Evolutionary conservation across 2,329 filamentous ascomycete genomes (phyloP), one percentile per base, ranked within the genome.

Genomic region (Emmonsia crescens): DNA sequence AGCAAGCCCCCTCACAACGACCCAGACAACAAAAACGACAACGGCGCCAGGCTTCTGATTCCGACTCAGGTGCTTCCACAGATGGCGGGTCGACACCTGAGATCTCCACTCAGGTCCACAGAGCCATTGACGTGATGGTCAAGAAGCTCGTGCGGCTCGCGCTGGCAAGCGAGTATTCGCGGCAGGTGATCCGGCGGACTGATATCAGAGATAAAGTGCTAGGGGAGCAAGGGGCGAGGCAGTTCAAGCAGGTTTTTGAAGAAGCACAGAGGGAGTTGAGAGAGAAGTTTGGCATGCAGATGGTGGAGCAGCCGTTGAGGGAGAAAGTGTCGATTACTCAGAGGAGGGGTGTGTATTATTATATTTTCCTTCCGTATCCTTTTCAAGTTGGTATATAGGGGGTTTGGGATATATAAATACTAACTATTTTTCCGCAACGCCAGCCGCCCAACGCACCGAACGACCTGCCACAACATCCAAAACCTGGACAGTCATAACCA

Each of bases 271-370:
- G 78, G 40, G 83, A 89, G 66, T 78, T 99, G 44, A 79, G 81
- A 56, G 77, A 77, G 1, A 82, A 86, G 0, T 97, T 96, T 75
- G 94, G 94, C n/a, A 96, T 97, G 91, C 83, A 92, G 72, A 83
- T 99, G 80, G 81, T 85, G 3, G 92, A 96, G 75, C 79, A 97
- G 57, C 91, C 94, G 0, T 79, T 83, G 1, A 84, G 83, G 69
- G 93, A 96, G 70, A 95, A 91, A 74, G 82, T 89, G 57, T 91
- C 91, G 0, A 76, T 96, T 40, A 85, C 85, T 63, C 89, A 96
- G 71, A 84, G 90, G 68, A 86, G 89, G 80, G 89, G 88, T 86
- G 76, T 64, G 77, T 70, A 60, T 44, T 63, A 19, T 48, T 59
- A 24, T 10, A 44, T 38, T 48, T 44, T n/a, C n/a, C n/a, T n/a